Evolutionary conservation across 306 rosid species (phyloP), one percentile per base, ranked within the genome.

Genomic region (Delonix regia): DNA sequence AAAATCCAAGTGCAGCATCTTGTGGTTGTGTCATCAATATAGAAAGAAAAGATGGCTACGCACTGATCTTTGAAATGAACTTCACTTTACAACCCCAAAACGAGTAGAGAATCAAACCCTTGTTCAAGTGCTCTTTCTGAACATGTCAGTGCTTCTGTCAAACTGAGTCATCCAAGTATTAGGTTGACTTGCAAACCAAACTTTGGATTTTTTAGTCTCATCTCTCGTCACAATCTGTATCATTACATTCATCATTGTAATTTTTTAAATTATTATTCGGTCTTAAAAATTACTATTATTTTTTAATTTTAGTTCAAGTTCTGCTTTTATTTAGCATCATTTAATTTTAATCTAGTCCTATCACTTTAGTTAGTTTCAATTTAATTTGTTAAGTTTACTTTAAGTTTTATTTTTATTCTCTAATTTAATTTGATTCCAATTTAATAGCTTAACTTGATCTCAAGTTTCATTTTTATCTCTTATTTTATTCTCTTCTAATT

Each of bases 71-170:
- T 41, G 9, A 19, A 4, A 34, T 1, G 18, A 72, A 33, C 33
- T 72, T 80, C 76, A 21, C 19, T 44, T 9, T 19, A 75, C 55
- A 76, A 80, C 73, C 76, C 51, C 51, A 77, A 16, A 48, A 30
- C 25, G 42, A 27, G 39, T 47, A 51, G 61, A 71, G 64, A 69
- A 80, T 76, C 82, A 51, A 81, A 85, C 53, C 19, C 83, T 65
- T 84, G 78, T 73, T 47, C 22, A 34, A 51, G 52, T 67, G 21
- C 13, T 57, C 38, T 14, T 55, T 47, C 80, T 64, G 30, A 27
- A 70, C 65, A 4, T 18, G 71, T 69, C 80, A 81, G 41, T 38
- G 56, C 53, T 28, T 36, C 25, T 24, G 56, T 82, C 57, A 64
- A 69, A 83, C 39, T 3, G 2, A 77, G 74, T 77, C 36, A 14